These are phyloP conservation scores for Amphirosellinia nigrospora DNA, from an alignment of 495 filamentous ascomycete species.

Conservation along the genomic window DNA sequence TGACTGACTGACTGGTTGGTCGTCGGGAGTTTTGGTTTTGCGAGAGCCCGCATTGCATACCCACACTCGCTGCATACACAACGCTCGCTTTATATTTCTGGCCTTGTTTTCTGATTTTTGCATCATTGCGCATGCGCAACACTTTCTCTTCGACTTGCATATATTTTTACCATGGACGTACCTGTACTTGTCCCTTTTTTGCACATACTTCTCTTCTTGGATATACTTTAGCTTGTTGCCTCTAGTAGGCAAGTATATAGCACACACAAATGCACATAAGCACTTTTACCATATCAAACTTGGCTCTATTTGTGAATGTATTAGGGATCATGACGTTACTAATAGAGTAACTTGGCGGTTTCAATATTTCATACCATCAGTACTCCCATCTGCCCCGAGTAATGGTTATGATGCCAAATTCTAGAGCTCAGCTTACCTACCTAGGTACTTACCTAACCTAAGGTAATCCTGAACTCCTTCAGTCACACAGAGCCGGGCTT, in stretches of 20 bases:
- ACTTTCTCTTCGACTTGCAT: not conserved
- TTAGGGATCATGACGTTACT: not conserved
- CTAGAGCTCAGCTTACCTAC: too few relatives aligned
- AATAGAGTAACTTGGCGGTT: not conserved
- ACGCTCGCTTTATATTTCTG: slow-evolving; percentile 13
- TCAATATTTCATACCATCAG: not conserved
- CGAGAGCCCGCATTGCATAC: slow-evolving; percentile 17
- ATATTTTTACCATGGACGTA: slow-evolving; percentile 13
- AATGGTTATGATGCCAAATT: too few relatives aligned
- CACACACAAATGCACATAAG: not conserved
- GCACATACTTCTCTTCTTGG: slow-evolving; percentile 29
- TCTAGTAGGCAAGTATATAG: slow-evolving; percentile 7
- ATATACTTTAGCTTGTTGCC: slow-evolving; percentile 27
- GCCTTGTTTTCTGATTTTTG: not conserved
- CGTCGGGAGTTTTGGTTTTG: slow-evolving; percentile 12
- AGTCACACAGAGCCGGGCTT: too few relatives aligned
- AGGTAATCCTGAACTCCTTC: too few relatives aligned
- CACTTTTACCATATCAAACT: not conserved
- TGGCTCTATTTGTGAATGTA: not conserved
- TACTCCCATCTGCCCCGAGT: too few relatives aligned
- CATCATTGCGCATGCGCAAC: not conserved
- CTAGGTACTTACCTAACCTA: too few relatives aligned
- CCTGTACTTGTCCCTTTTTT: slow-evolving; percentile 18
- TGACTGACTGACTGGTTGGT: not conserved
- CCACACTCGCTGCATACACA: too few relatives aligned